Percentiles rank a stretch among this genome's conserved stretches.
Evolutionary conservation across 805 yeast genomes (phyloP).

Genomic region (Lachancea quebecensis): DNA sequence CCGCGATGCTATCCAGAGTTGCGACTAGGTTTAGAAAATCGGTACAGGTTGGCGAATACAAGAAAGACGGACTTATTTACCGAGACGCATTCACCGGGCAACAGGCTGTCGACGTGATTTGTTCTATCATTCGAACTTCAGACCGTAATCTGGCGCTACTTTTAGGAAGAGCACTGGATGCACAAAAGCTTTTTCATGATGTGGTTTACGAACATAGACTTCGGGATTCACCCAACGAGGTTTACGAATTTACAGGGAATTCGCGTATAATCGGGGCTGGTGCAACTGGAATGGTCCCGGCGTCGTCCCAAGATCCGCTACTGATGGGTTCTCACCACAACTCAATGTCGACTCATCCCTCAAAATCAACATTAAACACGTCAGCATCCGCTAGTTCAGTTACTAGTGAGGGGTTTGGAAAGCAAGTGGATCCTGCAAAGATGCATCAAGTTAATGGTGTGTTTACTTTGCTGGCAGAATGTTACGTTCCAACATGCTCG

Average conservation of each 20-base stretch:
- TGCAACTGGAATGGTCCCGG: conserved; percentile 20
- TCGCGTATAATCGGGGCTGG: conserved; percentile 28
- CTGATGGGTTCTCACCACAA: conserved; percentile 19
- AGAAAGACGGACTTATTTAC: conserved; percentile 85
- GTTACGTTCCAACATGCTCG: conserved; percentile 96
- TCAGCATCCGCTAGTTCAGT: conserved; percentile 11
- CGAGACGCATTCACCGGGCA: conserved; percentile 91
- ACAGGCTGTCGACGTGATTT: conserved; percentile 88
- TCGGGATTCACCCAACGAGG: conserved; percentile 80
- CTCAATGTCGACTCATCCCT: conserved; percentile 10
- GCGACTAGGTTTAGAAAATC: conserved; percentile 70
- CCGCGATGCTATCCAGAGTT: conserved; percentile 81
- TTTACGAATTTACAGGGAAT: conserved; percentile 67
- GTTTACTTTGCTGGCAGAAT: conserved; percentile 84
- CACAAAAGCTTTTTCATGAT: conserved; percentile 90
- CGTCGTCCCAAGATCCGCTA: conserved; percentile 24
- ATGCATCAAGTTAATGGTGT: conserved; percentile 68
- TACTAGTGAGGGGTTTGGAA: conserved; percentile 17
- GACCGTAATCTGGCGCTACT: conserved; percentile 86
- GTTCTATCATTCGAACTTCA: conserved; percentile 77
- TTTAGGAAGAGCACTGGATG: conserved; percentile 86
- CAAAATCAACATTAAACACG: conserved; percentile 6
- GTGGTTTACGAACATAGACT: conserved; percentile 91
- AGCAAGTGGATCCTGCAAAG: conserved; percentile 18
- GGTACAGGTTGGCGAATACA: conserved; percentile 65